Percentiles rank a stretch among this genome's conserved stretches.
Conservation (phyloP, 2,329 filamentous ascomycete genomes). For the Coniella lustricola region DNA sequence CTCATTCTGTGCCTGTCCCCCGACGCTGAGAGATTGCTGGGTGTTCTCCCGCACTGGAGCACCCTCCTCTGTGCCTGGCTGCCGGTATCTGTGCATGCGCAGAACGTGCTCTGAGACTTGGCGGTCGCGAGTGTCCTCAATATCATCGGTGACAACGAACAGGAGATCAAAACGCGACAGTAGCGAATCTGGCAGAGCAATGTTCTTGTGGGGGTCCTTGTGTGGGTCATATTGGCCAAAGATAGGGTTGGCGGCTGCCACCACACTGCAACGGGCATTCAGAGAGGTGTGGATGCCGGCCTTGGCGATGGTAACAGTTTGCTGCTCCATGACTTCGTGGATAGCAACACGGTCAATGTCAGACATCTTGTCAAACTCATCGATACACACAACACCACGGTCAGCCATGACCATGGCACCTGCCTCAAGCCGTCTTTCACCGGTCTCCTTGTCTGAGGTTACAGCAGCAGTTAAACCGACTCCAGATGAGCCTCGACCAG, state of each 20-base stretch:
- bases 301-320: conserved; percentile 98
- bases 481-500: conserved; percentile 90
- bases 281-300: conserved; percentile 96
- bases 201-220: conserved; percentile 98
- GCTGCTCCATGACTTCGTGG: conserved; percentile 99
- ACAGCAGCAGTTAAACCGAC: conserved; percentile 97
- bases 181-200: conserved; percentile 90
- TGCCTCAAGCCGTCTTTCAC: conserved; percentile 87
- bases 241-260: conserved; percentile 94
- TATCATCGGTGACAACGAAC: conserved; percentile 96
- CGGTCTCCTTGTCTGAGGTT: conserved; percentile 94
- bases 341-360: conserved; percentile 97
- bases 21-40: conserved; percentile 79
- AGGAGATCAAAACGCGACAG: conserved; percentile 97
- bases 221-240: conserved; percentile 98
- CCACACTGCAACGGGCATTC: conserved; percentile 92
- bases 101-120: conserved; percentile 94
- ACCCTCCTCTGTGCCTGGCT: conserved; percentile 87
- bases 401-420: conserved; percentile 99
- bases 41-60: conserved; percentile 86
- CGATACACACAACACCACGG: conserved; percentile 95
- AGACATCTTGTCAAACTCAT: conserved; percentile 99
- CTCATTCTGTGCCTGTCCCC: conserved; percentile 68
- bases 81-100: conserved; percentile 92
- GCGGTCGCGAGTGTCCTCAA: conserved; percentile 86